Evolutionary conservation across 139 green algal species (phyloP).

Genomic region (Klebsormidium nitens): DNA sequence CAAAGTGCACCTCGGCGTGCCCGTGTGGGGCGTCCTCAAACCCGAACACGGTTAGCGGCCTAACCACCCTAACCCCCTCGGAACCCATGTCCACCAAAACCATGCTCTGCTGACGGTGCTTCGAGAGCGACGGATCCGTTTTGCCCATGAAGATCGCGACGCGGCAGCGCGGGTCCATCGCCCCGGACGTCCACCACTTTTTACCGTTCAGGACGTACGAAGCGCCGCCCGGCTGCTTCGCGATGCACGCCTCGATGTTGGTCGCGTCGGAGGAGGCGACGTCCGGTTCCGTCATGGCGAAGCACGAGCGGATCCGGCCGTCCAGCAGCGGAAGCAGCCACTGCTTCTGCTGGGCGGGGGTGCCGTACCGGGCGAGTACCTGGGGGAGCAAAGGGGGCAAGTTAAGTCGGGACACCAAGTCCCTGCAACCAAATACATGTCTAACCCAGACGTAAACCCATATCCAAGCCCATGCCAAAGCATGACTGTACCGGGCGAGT

Average conservation of each 20-base stretch:
- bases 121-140: conserved; percentile 12
- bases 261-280: conserved; percentile 95
- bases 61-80: conserved; percentile 58
- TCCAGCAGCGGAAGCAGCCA: conserved; percentile 87
- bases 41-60: conserved; percentile 66
- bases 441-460: no score
- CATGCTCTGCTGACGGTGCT: conserved; percentile 89
- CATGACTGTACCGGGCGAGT: no score
- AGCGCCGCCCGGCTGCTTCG: neutral
- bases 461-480: no score
- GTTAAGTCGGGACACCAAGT: neutral
- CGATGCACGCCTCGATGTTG: conserved; percentile 75
- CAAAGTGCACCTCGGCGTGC: conserved; percentile 86
- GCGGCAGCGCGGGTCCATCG: conserved; percentile 45
- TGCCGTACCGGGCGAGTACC: conserved; percentile 76
- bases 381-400: conserved; percentile 6
- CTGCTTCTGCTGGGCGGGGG: conserved; percentile 63
- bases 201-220: conserved; percentile 61
- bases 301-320: conserved; percentile 85
- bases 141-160: conserved; percentile 92
- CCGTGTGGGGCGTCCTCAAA: conserved; percentile 94
- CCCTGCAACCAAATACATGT: neutral
- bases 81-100: conserved; percentile 82
- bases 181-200: conserved; percentile 94
- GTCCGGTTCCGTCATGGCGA: conserved; percentile 96